phyloP scores from a whole-genome alignment of 2,329 filamentous ascomycete species.

The Tolypocladium paradoxum region DNA sequence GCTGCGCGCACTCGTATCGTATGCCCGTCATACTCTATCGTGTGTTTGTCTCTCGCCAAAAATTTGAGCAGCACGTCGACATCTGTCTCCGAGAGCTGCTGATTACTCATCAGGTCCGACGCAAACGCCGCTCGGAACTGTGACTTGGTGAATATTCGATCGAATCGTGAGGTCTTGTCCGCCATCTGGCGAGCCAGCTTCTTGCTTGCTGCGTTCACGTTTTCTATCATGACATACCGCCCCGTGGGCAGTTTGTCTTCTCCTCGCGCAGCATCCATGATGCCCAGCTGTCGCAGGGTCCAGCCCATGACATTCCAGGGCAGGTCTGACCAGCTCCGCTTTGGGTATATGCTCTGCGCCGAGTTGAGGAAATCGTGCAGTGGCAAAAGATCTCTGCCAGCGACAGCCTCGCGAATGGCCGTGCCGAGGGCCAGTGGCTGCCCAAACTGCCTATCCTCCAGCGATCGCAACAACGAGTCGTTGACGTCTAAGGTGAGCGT shows the following conservation, averaged over 20 bases:
- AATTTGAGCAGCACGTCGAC: slow-evolving; percentile 60
- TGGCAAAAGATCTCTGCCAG: slow-evolving; percentile 58
- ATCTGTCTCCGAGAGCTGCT: slow-evolving; percentile 49
- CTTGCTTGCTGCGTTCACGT: slow-evolving; percentile 48
- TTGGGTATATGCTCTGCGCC: slow-evolving; percentile 58
- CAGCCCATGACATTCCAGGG: slow-evolving; percentile 65
- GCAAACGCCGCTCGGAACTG: slow-evolving; percentile 53
- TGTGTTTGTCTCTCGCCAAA: slow-evolving; percentile 54
- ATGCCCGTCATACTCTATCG: slow-evolving; percentile 49
- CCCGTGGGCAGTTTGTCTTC: slow-evolving; percentile 49
- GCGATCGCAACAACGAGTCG: slow-evolving; percentile 54
- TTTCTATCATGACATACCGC: slow-evolving; percentile 54
- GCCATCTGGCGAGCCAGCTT: slow-evolving; percentile 36
- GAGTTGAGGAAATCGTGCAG: slow-evolving; percentile 55
- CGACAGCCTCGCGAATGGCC: slow-evolving; percentile 65
- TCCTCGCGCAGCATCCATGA: slow-evolving; percentile 35
- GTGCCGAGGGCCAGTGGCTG: slow-evolving; percentile 69
- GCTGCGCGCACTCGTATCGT: slow-evolving; percentile 63
- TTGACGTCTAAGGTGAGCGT: slow-evolving; percentile 43
- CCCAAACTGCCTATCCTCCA: slow-evolving; percentile 71
- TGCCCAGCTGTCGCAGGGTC: slow-evolving; percentile 60
- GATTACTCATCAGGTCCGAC: slow-evolving; percentile 35
- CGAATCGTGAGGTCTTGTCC: slow-evolving; percentile 40
- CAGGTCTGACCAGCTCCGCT: slow-evolving; percentile 54
- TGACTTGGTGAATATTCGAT: slow-evolving; percentile 56